These are phyloP conservation scores for Auriculariales sp. DNA, from an alignment of 768 basidiomycete species.

Conservation along the genomic window DNA sequence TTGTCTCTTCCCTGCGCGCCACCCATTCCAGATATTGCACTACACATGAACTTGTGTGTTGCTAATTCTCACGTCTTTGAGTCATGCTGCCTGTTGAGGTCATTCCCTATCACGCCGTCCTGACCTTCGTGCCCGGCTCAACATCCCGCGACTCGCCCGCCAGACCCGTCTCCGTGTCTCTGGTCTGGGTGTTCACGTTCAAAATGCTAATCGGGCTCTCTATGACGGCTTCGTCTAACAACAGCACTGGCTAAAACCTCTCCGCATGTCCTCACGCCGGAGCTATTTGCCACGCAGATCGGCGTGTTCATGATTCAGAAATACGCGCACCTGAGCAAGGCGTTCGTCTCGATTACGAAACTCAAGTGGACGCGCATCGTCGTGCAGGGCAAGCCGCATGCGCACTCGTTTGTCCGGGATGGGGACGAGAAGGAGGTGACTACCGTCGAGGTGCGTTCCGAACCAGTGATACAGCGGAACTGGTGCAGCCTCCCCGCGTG, in stretches of 20 bases:
- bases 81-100: too few relatives aligned
- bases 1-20: too few relatives aligned
- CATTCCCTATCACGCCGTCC: too few relatives aligned
- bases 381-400: conserved; percentile 38
- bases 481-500: too few relatives aligned
- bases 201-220: conserved; percentile 4
- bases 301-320: conserved; percentile 69
- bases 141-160: not conserved
- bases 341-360: conserved; percentile 57
- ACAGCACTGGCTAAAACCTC: conserved; percentile 67
- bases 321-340: conserved; percentile 62
- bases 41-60: too few relatives aligned
- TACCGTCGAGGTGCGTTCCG: conserved; percentile 33
- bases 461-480: conserved; percentile 4
- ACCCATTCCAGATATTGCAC: too few relatives aligned
- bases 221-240: not conserved
- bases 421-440: conserved; percentile 78
- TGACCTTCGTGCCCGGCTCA: not conserved
- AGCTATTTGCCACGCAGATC: conserved; percentile 78
- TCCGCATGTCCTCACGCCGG: conserved; percentile 69
- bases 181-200: not conserved
- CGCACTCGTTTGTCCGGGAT: conserved; percentile 75
- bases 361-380: conserved; percentile 75
- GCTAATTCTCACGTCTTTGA: too few relatives aligned
- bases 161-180: conserved; percentile 27